Conservation (phyloP, 495 filamentous ascomycete genomes). For the Podospora australis region DNA sequence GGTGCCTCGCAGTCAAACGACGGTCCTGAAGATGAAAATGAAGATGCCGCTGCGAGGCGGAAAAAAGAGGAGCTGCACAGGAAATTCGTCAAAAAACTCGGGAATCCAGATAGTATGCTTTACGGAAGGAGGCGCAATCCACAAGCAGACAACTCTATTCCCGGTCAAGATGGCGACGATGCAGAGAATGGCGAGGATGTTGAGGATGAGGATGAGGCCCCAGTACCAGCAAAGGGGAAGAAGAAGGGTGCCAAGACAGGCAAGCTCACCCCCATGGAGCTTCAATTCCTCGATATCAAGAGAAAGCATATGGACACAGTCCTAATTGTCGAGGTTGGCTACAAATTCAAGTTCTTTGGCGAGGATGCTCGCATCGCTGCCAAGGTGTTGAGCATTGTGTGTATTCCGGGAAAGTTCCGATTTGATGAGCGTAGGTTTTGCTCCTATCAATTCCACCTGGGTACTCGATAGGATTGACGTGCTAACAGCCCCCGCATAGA, state of each 20-base stretch:
- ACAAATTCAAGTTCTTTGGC: conserved; percentile 98
- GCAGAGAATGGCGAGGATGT: conserved; percentile 39
- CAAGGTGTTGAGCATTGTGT: conserved; percentile 90
- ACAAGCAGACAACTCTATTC: conserved; percentile 45
- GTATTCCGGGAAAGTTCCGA: conserved; percentile 89
- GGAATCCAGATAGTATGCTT: conserved; percentile 71
- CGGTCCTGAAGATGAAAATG: conserved; percentile 40
- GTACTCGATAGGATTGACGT: conserved; percentile 9
- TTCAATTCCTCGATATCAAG: conserved; percentile 91
- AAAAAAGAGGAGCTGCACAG: conserved; percentile 68
- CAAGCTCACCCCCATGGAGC: conserved; percentile 93
- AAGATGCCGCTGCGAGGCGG: conserved; percentile 38
- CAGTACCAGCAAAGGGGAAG: conserved; percentile 38
- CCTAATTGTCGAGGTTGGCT: conserved; percentile 88
- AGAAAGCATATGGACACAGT: conserved; percentile 82
- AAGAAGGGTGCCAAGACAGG: conserved; percentile 68
- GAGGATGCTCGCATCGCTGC: conserved; percentile 88
- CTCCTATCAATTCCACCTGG: background rate
- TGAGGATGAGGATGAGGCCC: conserved; percentile 46
- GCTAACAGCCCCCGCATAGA: conserved; percentile 35
- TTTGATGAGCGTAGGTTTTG: conserved; percentile 74
- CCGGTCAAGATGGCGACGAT: conserved; percentile 41
- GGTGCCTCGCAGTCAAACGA: conserved; percentile 18
- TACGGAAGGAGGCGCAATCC: conserved; percentile 55
- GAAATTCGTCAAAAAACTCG: conserved; percentile 85